A percentile compares a stretch with the other conserved stretches of the same genome.
Conservation (phyloP, 305 asterid genomes). For the Solanum hybrid region DNA sequence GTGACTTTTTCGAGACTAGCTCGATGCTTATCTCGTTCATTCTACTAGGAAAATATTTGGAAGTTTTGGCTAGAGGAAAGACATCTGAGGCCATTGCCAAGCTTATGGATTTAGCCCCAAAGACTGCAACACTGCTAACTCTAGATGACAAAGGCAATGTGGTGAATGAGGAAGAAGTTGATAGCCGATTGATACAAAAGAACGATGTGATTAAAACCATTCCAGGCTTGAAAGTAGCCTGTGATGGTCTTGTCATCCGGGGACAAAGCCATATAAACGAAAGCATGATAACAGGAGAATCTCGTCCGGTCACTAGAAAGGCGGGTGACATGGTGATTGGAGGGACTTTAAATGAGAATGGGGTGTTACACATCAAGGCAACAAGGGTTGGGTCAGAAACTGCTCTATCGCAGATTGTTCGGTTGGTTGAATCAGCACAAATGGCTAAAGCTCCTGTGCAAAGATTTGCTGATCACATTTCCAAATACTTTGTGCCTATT, state of each 20-base stretch:
- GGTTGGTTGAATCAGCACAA: constrained; percentile 53
- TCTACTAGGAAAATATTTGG: constrained; percentile 47
- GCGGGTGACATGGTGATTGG: constrained; percentile 44
- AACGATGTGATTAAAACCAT: constrained; percentile 42
- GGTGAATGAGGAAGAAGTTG: constrained; percentile 42
- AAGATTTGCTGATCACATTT: constrained; percentile 46
- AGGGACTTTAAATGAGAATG: constrained; percentile 46
- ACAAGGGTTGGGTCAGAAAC: constrained; percentile 48
- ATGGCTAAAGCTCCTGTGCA: constrained; percentile 57
- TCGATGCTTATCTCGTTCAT: constrained; percentile 51
- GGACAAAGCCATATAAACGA: constrained; percentile 47
- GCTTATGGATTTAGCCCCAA: constrained; percentile 71
- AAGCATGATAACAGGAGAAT: constrained; percentile 65
- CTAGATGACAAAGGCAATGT: constrained; percentile 41
- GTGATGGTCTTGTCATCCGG: constrained; percentile 46
- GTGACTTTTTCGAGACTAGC: constrained; percentile 57
- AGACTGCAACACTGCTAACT: constrained; percentile 39
- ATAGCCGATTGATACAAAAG: constrained; percentile 33
- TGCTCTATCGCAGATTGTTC: constrained; percentile 46
- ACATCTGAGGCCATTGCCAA: constrained; percentile 63
- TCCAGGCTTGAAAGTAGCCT: constrained; percentile 48
- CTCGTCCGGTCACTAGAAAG: constrained; percentile 28
- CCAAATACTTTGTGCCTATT: constrained; percentile 20
- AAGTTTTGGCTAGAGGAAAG: constrained; percentile 51
- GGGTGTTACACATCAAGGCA: constrained; percentile 38